Evolutionary conservation across 225 moss, liverwort and hornwort species (phyloP).

Genomic region (Bryoerythrophyllum caledonicum): DNA sequence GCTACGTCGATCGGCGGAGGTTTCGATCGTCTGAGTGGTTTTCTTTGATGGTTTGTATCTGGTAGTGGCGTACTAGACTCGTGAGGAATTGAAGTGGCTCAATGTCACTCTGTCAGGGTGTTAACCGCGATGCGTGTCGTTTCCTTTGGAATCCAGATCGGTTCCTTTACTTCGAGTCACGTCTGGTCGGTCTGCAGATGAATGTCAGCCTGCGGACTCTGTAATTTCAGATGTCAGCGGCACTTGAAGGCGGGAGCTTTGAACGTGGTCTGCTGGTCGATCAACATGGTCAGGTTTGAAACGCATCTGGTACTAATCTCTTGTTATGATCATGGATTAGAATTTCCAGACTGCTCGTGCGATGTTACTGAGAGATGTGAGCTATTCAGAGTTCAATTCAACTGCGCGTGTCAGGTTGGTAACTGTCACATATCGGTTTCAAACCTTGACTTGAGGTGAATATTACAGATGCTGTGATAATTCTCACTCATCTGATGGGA

Average conservation of each 20-base stretch:
- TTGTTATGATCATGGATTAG: background rate
- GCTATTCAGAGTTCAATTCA: background rate
- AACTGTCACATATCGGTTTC: background rate
- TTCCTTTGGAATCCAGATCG: background rate
- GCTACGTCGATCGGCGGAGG: background rate
- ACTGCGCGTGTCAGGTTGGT: background rate
- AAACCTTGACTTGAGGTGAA: background rate
- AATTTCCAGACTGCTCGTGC: background rate
- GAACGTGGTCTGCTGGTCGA: background rate
- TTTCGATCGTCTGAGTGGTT: no score
- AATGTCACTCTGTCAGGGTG: background rate
- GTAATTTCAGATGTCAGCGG: no score
- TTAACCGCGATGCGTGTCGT: background rate
- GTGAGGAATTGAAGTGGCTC: background rate
- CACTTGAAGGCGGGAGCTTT: background rate
- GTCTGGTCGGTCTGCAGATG: background rate
- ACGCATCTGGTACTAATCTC: constrained; percentile 1
- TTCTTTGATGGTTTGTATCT: no score
- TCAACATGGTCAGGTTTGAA: background rate
- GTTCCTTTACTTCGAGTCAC: background rate
- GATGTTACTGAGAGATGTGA: no score
- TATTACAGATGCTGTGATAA: background rate
- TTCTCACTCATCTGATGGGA: no score
- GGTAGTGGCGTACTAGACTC: background rate
- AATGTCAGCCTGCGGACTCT: background rate